Evolutionary conservation across 805 yeast species (phyloP), one percentile per base, ranked within the genome.

Genomic region (Candida hungchunana): DNA sequence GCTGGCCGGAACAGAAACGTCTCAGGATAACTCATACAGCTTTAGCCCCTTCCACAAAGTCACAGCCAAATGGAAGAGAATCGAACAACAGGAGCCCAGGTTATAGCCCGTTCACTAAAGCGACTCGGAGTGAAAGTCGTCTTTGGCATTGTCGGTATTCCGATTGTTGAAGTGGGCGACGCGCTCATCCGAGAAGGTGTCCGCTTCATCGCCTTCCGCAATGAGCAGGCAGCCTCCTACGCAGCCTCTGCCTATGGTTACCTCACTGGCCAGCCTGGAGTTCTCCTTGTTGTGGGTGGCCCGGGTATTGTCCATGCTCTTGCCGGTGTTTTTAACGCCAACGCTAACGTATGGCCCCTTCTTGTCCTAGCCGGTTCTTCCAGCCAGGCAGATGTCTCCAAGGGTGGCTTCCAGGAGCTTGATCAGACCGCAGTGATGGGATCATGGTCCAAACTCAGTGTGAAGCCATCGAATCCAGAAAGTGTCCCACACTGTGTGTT

Each of bases 111-210:
- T 18, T 39, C 72, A 1, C 59, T 81, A 7, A 58, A 62, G 29
- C 49, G 55, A 7, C 63, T 79, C 12, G 82, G 79, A 1, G 74
- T 80, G 15, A 62, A 66, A 19, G 68, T 67, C 10, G 72, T 79
- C 2, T 81, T 81, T 56, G 89, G 88, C 4, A 67, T 81, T 18
- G 88, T 82, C 4, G 89, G 88, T 0, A 81, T 81, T 30, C 89
- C 89, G 1, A 77, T 81, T 8, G 82, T 81, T 11, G 85, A 81
- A 56, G 55, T 77, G 14, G 87, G 86, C 13, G 81, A 80, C 37
- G 74, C 79, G 1, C 62, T 75, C 42, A 72, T 77, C 15, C 59
- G 58, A 7, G 53, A 58, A 12, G 83, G 80, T 1, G 70, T 82
- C 40, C 58, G 62, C 37, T 81, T 81, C 53, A 55, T 80, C 26